phyloP scores from a whole-genome alignment of 441 rosid genomes.

The Euphorbia schlechtendalii region DNA sequence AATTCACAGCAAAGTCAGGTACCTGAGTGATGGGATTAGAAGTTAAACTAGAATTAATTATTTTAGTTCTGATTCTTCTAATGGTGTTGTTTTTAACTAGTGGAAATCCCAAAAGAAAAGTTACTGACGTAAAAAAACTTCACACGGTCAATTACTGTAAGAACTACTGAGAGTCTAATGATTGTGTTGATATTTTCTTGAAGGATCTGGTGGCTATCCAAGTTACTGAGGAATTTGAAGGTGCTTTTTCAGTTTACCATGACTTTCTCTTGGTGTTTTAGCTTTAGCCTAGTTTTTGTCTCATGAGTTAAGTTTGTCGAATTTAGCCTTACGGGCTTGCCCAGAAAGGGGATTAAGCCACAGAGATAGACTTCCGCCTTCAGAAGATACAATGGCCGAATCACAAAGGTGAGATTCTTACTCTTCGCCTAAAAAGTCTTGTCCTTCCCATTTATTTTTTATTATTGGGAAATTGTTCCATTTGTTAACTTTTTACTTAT shows the following conservation, averaged over 20 bases:
- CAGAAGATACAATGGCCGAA: slow-evolving; percentile 25
- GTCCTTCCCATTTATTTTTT: background rate
- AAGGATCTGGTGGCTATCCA: slow-evolving; percentile 38
- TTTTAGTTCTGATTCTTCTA: background rate
- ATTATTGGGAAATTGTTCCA: background rate
- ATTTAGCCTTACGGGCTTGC: slow-evolving; percentile 26
- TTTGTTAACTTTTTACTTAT: slow-evolving; percentile 8
- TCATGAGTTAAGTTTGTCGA: slow-evolving; percentile 10
- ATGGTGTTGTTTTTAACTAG: background rate
- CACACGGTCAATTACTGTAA: background rate
- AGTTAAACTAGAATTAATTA: background rate
- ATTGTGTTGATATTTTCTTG: slow-evolving; percentile 24
- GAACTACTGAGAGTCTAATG: slow-evolving; percentile 9
- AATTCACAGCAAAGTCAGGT: slow-evolving; percentile 48
- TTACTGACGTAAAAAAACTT: background rate
- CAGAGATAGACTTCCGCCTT: slow-evolving; percentile 30
- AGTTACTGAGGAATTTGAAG: slow-evolving; percentile 29
- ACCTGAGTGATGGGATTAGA: slow-evolving; percentile 11
- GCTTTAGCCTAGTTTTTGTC: background rate
- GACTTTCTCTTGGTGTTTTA: background rate
- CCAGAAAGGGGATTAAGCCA: slow-evolving; percentile 27
- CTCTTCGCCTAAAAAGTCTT: background rate
- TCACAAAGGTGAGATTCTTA: slow-evolving; percentile 34
- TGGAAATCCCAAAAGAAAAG: background rate
- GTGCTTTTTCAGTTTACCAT: slow-evolving; percentile 22